Conservation (phyloP, 768 basidiomycete genomes). For the Lactarius psammicola region DNA sequence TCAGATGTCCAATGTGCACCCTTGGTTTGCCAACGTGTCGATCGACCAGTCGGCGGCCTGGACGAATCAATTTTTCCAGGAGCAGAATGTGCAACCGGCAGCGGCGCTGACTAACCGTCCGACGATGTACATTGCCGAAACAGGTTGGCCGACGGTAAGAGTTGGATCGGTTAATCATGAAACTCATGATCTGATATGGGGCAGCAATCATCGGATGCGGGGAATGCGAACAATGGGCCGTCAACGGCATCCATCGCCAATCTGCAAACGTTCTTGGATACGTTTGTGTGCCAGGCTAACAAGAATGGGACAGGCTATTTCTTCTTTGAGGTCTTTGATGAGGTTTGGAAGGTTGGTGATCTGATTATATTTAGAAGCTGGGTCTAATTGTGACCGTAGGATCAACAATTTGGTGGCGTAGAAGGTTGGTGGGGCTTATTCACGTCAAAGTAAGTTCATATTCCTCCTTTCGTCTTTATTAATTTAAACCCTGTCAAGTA, state of each 20-base stretch:
- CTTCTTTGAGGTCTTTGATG: constrained; percentile 84
- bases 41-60: constrained; percentile 70
- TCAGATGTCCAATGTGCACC: constrained; percentile 87
- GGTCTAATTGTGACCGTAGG: constrained; percentile 37
- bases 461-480: not conserved
- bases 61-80: constrained; percentile 77
- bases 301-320: constrained; percentile 80
- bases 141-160: constrained; percentile 78
- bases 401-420: constrained; percentile 72
- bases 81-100: constrained; percentile 60
- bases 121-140: constrained; percentile 90
- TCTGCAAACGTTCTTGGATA: constrained; percentile 80
- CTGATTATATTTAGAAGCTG: not conserved
- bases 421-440: constrained; percentile 74
- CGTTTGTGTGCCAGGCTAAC: constrained; percentile 87
- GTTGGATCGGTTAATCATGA: not conserved
- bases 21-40: constrained; percentile 87
- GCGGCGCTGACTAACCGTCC: constrained; percentile 64
- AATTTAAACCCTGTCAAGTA: constrained; percentile 41
- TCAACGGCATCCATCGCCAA: constrained; percentile 59
- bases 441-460: constrained; percentile 47
- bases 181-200: not conserved
- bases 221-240: constrained; percentile 64
- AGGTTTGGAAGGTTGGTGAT: constrained; percentile 68
- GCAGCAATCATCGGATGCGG: constrained; percentile 58